Percentiles rank a stretch among this genome's conserved stretches.
phyloP scores from a whole-genome alignment of 805 yeast genomes.

The Wickerhamiella parazyma region DNA sequence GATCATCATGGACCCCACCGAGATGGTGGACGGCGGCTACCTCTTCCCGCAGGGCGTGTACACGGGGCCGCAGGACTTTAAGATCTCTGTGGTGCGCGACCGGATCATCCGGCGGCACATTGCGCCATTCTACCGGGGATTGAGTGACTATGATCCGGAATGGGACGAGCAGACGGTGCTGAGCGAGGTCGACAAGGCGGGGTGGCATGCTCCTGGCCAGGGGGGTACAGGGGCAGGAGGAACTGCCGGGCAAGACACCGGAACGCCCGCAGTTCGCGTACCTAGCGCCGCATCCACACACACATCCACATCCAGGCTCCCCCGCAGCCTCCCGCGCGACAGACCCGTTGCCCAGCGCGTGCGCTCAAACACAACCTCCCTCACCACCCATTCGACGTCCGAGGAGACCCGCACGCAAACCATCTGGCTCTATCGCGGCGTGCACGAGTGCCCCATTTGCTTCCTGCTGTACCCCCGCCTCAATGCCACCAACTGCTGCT shows the following conservation, averaged over 20 bases:
- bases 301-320: background rate
- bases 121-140: constrained; percentile 85
- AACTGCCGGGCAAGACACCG: too few relatives aligned
- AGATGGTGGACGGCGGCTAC: constrained; percentile 86
- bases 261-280: background rate
- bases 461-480: constrained; percentile 72
- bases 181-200: constrained; percentile 22
- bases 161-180: constrained; percentile 65
- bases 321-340: constrained; percentile 1
- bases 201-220: background rate
- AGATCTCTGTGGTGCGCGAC: constrained; percentile 56
- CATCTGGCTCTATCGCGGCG: constrained; percentile 47
- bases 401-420: constrained; percentile 22
- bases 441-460: constrained; percentile 88
- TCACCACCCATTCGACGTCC: background rate
- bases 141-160: constrained; percentile 57
- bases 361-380: constrained; percentile 15
- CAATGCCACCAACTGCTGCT: constrained; percentile 76
- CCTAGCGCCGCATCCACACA: background rate
- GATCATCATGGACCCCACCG: constrained; percentile 28
- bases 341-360: constrained; percentile 2
- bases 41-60: constrained; percentile 87
- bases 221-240: background rate
- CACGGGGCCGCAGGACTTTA: constrained; percentile 59
- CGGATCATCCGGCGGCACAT: constrained; percentile 55